Conservation (phyloP, 1,284 basidiomycete genomes). For the Cerrena zonata region DNA sequence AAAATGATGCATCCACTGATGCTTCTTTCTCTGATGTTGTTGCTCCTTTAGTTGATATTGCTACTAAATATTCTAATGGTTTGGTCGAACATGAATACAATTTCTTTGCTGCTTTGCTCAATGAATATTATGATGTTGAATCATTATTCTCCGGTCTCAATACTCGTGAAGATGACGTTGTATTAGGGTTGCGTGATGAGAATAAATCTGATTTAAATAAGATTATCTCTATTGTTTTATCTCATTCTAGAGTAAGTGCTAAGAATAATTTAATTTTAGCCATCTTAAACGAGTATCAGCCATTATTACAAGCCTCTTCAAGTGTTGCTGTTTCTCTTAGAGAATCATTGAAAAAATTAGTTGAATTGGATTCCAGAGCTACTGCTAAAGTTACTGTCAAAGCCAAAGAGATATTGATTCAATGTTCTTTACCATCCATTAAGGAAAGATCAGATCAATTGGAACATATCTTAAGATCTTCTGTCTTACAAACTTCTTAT, state of each 20-base stretch:
- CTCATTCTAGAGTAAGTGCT: too few relatives aligned
- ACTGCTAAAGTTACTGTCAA: conserved; percentile 88
- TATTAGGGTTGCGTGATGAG: too few relatives aligned
- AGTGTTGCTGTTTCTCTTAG: conserved; percentile 44
- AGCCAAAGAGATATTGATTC: conserved; percentile 94
- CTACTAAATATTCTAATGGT: conserved; percentile 80
- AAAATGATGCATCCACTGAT: conserved; percentile 77
- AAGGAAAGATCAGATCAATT: conserved; percentile 92
- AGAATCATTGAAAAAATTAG: conserved; percentile 9
- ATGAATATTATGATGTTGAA: conserved; percentile 79
- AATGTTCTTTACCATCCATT: conserved; percentile 93
- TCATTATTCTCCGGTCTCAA: conserved; percentile 85
- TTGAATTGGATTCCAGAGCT: conserved; percentile 46
- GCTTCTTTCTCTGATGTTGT: conserved; percentile 73
- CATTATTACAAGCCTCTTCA: conserved; percentile 80
- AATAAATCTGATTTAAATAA: too few relatives aligned
- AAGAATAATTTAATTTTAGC: too few relatives aligned
- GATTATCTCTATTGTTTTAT: too few relatives aligned
- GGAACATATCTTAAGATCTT: conserved; percentile 86
- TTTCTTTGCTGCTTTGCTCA: conserved; percentile 68
- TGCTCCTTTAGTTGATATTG: conserved; percentile 65
- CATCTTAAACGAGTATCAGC: conserved; percentile 77
- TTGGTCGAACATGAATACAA: conserved; percentile 84
- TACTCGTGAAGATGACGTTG: too few relatives aligned
- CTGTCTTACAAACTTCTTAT: conserved; percentile 83